Evolutionary conservation across 441 rosid species (phyloP), one percentile per base, ranked within the genome.

Genomic region (Manihot esculenta): DNA sequence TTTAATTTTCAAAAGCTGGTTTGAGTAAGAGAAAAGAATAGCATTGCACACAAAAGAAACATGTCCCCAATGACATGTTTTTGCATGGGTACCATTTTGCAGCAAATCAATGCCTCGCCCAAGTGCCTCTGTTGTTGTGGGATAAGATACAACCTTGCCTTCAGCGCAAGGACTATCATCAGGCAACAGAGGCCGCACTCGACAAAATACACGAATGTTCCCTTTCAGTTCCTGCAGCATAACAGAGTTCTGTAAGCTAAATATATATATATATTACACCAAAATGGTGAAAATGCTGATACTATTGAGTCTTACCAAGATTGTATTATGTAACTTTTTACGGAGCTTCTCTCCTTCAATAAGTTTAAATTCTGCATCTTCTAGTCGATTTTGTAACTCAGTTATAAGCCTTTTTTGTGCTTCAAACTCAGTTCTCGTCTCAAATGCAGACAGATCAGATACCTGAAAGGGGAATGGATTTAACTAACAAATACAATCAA

Each of bases 191-290:
- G 98, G 99, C 30, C 99, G 90, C 41, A 96, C 98, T 63, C 99
- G 89, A 67, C 98, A 96, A 72, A 96, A 96, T 7, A 96, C 99
- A 5, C 99, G 89, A 68, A 96, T 96, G 72, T 96, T 96, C 17
- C 99, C 99, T 84, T 96, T 96, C 21, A 96, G 81, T 85, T 96
- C 99, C 99, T 96, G 61, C 5, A 70, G 78, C 62, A 56, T 57
- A 60, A 65, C 14, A 74, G 13, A 38, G 42, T 17, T 56, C n/a
- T 27, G 10, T 48, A 59, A 48, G 53, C 57, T 50, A 18, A 49
- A 69, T 23, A 12, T 55, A 23, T 20, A 69, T 23, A 12, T 55
- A 23, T 20, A 17, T 11, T 23, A 21, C 17, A 55, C 10, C n/a
- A 1, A 3, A 60, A 62, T 14, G 42, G 70, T 21, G 70, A 62